A percentile compares a stretch with the other conserved stretches of the same genome.
Evolutionary conservation across 768 basidiomycete genomes (phyloP).

Genomic region (Lanmaoa rubissima): DNA sequence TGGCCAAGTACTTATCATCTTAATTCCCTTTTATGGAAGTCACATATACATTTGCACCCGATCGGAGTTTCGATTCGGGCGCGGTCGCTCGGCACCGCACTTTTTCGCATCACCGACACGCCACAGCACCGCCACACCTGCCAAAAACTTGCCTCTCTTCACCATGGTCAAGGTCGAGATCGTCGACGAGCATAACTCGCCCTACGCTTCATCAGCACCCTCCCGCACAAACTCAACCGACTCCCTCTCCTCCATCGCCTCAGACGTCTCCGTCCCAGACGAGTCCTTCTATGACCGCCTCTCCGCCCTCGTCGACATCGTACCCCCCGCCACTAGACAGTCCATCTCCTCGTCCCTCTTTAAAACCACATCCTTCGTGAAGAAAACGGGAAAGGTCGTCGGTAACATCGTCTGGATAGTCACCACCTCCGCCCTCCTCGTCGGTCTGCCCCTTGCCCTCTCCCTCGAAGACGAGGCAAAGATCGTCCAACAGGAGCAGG

Average conservation of each 20-base stretch:
- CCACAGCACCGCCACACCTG: conserved; percentile 20
- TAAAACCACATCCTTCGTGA: conserved; percentile 61
- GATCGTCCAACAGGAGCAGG: conserved; percentile 90
- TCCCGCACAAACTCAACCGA: conserved; percentile 66
- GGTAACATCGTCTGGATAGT: conserved; percentile 95
- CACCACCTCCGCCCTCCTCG: conserved; percentile 89
- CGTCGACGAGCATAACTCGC: conserved; percentile 74
- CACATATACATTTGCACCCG: not conserved
- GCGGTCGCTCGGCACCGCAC: conserved; percentile 28
- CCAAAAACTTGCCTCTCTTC: not conserved
- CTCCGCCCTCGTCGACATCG: conserved; percentile 91
- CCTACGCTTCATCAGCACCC: conserved; percentile 73
- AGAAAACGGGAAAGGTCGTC: conserved; percentile 64
- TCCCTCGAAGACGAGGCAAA: conserved; percentile 96
- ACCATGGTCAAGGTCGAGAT: conserved; percentile 94
- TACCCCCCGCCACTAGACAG: conserved; percentile 87
- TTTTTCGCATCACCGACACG: conserved; percentile 19
- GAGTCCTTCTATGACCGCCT: conserved; percentile 89
- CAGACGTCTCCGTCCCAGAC: conserved; percentile 62
- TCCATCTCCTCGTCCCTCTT: conserved; percentile 60
- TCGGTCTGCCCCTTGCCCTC: conserved; percentile 90
- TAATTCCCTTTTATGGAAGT: conserved; percentile 6
- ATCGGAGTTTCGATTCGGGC: conserved; percentile 28
- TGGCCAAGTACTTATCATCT: conserved; percentile 28
- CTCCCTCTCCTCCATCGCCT: conserved; percentile 79